A percentile compares a stretch with the other conserved stretches of the same genome.
phyloP scores from a whole-genome alignment of 2,329 filamentous ascomycete genomes.

The Dactylonectria estremocensis region DNA sequence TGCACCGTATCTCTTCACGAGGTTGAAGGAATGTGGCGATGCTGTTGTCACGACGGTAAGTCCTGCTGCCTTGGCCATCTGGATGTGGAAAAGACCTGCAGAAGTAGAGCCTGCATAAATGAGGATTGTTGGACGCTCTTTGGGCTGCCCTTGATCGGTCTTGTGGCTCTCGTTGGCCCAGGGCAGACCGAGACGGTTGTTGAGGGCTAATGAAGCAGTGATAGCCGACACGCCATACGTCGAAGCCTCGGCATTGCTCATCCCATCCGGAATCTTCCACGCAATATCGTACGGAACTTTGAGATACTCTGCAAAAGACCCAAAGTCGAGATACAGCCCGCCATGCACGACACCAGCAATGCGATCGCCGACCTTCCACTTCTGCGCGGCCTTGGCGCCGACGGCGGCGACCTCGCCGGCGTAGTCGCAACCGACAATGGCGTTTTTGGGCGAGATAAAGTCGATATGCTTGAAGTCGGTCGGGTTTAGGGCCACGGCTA shows the following conservation, averaged over 20 bases:
- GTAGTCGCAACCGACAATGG: slow-evolving; percentile 18
- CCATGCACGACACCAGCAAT: slow-evolving; percentile 46
- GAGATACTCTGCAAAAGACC: slow-evolving; percentile 49
- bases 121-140: slow-evolving; percentile 51
- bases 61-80: slow-evolving; percentile 60
- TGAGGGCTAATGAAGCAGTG: slow-evolving; percentile 47
- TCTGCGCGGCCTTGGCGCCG: not conserved
- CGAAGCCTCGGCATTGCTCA: slow-evolving; percentile 43
- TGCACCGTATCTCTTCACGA: slow-evolving; percentile 61
- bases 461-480: slow-evolving; percentile 26
- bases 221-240: slow-evolving; percentile 43
- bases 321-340: slow-evolving; percentile 44
- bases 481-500: slow-evolving; percentile 14
- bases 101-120: slow-evolving; percentile 65
- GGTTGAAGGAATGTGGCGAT: slow-evolving; percentile 59
- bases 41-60: slow-evolving; percentile 61
- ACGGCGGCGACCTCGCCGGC: slow-evolving; percentile 6
- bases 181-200: slow-evolving; percentile 42
- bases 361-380: slow-evolving; percentile 41
- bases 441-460: not conserved
- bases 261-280: slow-evolving; percentile 43
- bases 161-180: slow-evolving; percentile 22
- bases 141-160: slow-evolving; percentile 1
- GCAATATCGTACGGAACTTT: slow-evolving; percentile 43
- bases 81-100: slow-evolving; percentile 63